Base-by-base conservation (phyloP, 495 filamentous ascomycete genomes). In the Xylaria nigripes region DNA sequence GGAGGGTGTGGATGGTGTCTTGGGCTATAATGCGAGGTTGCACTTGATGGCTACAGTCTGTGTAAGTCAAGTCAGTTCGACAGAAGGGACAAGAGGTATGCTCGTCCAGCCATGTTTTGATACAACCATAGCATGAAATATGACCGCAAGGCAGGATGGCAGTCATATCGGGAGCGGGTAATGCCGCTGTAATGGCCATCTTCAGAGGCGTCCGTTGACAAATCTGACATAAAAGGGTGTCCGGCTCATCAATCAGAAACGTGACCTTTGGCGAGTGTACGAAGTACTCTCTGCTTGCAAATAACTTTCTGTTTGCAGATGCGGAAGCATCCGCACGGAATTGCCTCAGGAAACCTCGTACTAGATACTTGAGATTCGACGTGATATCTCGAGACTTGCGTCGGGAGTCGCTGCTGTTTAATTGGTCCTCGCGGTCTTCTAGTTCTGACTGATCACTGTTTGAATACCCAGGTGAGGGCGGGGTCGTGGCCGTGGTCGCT, bases 81-180 rank as follows among this genome's bases (percentile, higher is more conserved):
- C 64, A 66, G 40, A 64, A 61, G 0, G 64, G 64, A 25, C 64
- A 66, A 2, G 19, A 19, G 1, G 21, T 15, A 24, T 58, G 7
- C 0, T 1, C 0, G 1, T 5, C 0, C 3, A 66, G 15, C 50
- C 56, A 60, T 6, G 6, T 3, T 0, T 3, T 10, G 5, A 60
- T 12, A 23, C 64, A 66, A 0, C 4, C 16, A n/a, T 53, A 16
- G 40, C 64, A 66, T 1, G 15, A 44, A 1, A 64, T 34, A 15
- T 66, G 64, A 0, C 64, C 64, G 27, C 64, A 66, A 0, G 64
- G 59, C 0, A 63, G 23, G 5, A 66, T 60, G 1, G 46, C 23
- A 0, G 57, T 40, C 1, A 40, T 45, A 0, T 6, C 8, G 0
- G 45, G 36, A 0, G 21, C 9, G 0, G 47, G 40, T 0, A 15